Conservation (phyloP, 495 filamentous ascomycete species). For the Astrocystis sublimbata region DNA sequence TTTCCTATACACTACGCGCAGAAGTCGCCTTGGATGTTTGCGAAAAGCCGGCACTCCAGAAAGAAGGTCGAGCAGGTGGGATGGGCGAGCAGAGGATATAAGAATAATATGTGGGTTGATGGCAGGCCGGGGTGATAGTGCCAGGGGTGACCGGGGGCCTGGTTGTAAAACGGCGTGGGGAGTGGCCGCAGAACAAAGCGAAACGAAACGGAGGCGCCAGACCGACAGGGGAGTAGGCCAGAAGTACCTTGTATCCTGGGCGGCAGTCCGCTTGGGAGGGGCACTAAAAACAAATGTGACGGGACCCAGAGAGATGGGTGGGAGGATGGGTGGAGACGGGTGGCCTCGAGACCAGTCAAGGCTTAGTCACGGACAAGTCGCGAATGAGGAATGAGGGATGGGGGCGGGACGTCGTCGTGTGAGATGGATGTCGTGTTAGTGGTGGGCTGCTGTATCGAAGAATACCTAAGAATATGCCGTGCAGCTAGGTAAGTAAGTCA, state of each 20-base stretch:
- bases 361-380: background rate
- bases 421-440: background rate
- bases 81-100: slow-evolving; percentile 24
- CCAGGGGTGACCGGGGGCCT: slow-evolving; percentile 25
- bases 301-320: slow-evolving; percentile 23
- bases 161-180: slow-evolving; percentile 20
- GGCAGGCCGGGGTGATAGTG: slow-evolving; percentile 19
- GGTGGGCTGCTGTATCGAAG: background rate
- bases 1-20: slow-evolving; percentile 40
- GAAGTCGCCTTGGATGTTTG: slow-evolving; percentile 41
- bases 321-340: background rate
- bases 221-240: slow-evolving; percentile 22
- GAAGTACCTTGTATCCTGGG: too few relatives aligned
- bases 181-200: slow-evolving; percentile 17
- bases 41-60: slow-evolving; percentile 38
- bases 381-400: too few relatives aligned
- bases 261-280: slow-evolving; percentile 16
- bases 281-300: slow-evolving; percentile 20
- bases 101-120: slow-evolving; percentile 16
- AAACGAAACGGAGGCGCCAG: slow-evolving; percentile 21
- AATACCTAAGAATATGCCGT: slow-evolving; percentile 2
- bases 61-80: slow-evolving; percentile 27
- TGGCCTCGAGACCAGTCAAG: slow-evolving; percentile 2
- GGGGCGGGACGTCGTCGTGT: background rate
- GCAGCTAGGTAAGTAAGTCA: background rate